Base-by-base conservation (phyloP, 257 asterid species). In the Parsonsia alboflavescens region DNA sequence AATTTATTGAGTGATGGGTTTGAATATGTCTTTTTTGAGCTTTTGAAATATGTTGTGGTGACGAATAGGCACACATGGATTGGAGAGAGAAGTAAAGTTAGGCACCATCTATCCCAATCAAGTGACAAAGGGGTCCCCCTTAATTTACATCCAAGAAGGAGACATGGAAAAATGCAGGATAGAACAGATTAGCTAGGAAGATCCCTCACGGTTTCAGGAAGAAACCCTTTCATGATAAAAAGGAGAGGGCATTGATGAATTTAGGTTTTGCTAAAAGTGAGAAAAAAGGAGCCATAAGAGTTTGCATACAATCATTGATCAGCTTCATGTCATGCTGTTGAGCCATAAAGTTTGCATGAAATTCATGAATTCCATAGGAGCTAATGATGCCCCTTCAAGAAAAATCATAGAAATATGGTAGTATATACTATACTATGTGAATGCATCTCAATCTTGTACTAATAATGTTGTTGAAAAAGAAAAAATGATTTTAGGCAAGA, bases 311-410 rank as follows among this genome's bases (percentile, higher is more conserved):
- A 54, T 73, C 70, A 81, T 75, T 73, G 75, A 72, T 58, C 57
- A 22, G 45, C 56, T 6, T n/a, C 17, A 22, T 68, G 66, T 58
- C 63, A 67, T 68, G 77, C 70, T 80, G 74, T 75, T 65, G 42
- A 66, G 73, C 63, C 76, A 82, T 78, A 75, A 75, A 59, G 46
- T 57, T 74, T 82, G 73, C 83, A 73, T 65, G 73, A 76, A 78
- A 57, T 80, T 52, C 63, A 79, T 45, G 44, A 46, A 8, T 26
- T 24, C 65, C 42, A 33, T 39, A 33, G 65, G 66, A 36, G 44
- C 36, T 49, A 13, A 69, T 69, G 59, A 69, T 24, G 24, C 42
- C 42, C 42, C 39, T 24, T 33, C 6, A 28, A 62, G 11, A 28
- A 28, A 62, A 15, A 30, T 30, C 6, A 0, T 5, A 62, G 30